phyloP scores from a whole-genome alignment of 2,329 filamentous ascomycete genomes.

The Lojkania enalia region DNA sequence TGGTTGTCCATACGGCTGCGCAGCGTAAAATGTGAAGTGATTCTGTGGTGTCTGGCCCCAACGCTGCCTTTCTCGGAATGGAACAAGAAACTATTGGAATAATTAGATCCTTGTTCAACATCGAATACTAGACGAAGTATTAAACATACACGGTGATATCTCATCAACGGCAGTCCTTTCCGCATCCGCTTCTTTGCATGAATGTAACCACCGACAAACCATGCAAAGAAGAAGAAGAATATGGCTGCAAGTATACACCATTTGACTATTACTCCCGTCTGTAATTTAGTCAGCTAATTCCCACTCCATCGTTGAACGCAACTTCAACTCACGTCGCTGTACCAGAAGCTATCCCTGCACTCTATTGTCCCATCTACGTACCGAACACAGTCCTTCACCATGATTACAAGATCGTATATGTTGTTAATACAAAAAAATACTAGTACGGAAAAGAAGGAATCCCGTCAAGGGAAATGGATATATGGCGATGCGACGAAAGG shows the following conservation, averaged over 20 bases:
- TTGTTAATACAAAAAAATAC: no score
- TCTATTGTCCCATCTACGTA: conserved; percentile 29
- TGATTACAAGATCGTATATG: conserved; percentile 17
- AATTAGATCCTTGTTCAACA: conserved; percentile 2
- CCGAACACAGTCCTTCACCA: conserved; percentile 32
- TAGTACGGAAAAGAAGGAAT: no score
- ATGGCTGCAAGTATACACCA: conserved; percentile 70
- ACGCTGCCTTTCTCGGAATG: conserved; percentile 40
- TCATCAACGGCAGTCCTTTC: conserved; percentile 66
- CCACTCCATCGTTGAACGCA: no score
- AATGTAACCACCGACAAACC: conserved; percentile 68
- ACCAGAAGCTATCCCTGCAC: conserved; percentile 41
- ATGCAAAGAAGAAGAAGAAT: conserved; percentile 61
- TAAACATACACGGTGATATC: conserved; percentile 64
- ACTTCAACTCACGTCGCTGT: conserved; percentile 28
- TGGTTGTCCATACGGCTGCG: conserved; percentile 27
- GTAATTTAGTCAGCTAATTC: not conserved
- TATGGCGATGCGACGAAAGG: no score
- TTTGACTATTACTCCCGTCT: conserved; percentile 69
- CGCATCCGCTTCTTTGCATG: conserved; percentile 70
- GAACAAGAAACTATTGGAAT: conserved; percentile 46
- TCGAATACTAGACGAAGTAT: not conserved
- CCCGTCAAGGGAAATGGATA: no score
- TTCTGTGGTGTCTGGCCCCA: conserved; percentile 39
- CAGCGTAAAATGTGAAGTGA: conserved; percentile 46